Evolutionary conservation across 2,329 filamentous ascomycete genomes (phyloP).

Genomic region (Monilinia laxa): DNA sequence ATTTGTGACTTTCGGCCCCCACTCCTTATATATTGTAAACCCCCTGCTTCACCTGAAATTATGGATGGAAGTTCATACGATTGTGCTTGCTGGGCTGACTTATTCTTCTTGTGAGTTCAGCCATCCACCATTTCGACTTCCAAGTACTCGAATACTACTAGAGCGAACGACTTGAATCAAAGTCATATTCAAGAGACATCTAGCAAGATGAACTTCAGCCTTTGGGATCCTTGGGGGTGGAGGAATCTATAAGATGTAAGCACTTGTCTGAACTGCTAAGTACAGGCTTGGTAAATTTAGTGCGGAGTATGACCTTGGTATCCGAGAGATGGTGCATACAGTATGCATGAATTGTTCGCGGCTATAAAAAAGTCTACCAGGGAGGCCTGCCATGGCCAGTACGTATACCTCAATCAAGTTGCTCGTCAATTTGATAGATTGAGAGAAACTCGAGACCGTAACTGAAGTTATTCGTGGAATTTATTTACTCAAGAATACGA

Average conservation of each 20-base stretch:
- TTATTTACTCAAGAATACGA: neutral
- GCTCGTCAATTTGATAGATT: conserved; percentile 1
- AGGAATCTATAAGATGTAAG: conserved; percentile 11
- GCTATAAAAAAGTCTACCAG: conserved; percentile 3
- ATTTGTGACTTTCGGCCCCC: neutral
- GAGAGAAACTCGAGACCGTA: neutral
- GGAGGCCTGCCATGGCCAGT: neutral
- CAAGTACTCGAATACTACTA: neutral
- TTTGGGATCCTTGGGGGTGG: neutral
- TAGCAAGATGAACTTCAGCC: neutral
- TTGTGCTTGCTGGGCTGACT: neutral
- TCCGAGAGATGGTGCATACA: conserved; percentile 3
- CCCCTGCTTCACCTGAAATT: neutral
- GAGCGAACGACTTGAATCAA: neutral
- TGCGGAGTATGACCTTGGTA: conserved; percentile 13
- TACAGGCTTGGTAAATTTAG: neutral
- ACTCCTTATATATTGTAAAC: neutral
- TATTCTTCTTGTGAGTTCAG: neutral
- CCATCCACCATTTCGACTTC: neutral
- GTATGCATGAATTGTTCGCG: conserved; percentile 11
- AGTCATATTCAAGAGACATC: neutral
- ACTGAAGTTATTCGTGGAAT: neutral
- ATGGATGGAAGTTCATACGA: too few relatives aligned
- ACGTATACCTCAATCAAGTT: conserved; percentile 7
- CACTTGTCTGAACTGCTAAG: conserved; percentile 14